Base-by-base conservation (phyloP, 2,329 filamentous ascomycete species). In the Coccinonectria pachysandricola region DNA sequence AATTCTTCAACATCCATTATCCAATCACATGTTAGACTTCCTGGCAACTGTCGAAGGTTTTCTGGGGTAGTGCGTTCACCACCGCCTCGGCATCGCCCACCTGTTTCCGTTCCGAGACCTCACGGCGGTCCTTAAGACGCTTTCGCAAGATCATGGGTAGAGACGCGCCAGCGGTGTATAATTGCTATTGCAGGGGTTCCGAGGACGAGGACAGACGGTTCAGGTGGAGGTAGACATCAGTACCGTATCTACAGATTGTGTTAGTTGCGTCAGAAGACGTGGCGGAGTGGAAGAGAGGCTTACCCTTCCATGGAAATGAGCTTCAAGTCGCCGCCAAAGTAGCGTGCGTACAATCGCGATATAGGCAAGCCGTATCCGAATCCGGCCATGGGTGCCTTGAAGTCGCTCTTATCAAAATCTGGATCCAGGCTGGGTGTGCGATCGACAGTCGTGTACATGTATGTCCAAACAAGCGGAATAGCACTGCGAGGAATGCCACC, bases 401-500 rank as follows among this genome's bases (percentile, higher is more conserved):
- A 98, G 56, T 98, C 91, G 59, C 79, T 94, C 63, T 96, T 93
- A 59, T 98, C 88, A 55, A 96, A 98, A 53, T 96, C 88, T 1
- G 91, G 91, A 50, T 98, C 91, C 36, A 98, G 64, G 50, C 78
- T 93, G 9, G 91, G 91, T 12, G 91, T 96, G 44, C 87, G 77
- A 55, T 96, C 91, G 39, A 98, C 91, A 3, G 91, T 98, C 18
- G 91, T 98, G 56, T 98, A 98, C 91, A 96, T 98, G 56, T 98
- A 98, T 8, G 91, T 98, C 91, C 91, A 98, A n/a, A 96, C 91
- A 9, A 98, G 69, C 5, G 91, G 91, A 38, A 98, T 96, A 27
- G 85, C 75, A 45, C 82, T 92, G 46, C 91, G 68, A 1, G 91
- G 86, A 27, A 98, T 96, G 36, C 91, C 91, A 38, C 91, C 91